phyloP scores from a whole-genome alignment of 2,329 filamentous ascomycete species.

The Trichoderma asperellum region DNA sequence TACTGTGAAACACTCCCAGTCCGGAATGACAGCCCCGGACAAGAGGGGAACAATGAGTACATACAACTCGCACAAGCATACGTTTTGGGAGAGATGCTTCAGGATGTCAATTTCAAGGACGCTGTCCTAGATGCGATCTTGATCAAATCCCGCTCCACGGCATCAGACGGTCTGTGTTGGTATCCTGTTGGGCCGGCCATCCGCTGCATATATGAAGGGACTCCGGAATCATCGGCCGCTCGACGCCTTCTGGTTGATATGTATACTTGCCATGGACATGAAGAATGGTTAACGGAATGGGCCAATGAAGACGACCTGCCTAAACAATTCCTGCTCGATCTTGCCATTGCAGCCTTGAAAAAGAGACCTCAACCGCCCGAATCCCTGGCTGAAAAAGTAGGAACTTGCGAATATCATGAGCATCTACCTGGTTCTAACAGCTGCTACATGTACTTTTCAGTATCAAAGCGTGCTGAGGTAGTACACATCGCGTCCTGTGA shows the following conservation, averaged over 20 bases:
- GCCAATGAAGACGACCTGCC: conserved; percentile 1
- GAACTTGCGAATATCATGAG: background rate
- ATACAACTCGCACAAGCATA: conserved; percentile 27
- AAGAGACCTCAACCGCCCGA: background rate
- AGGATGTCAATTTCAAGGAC: conserved; percentile 23
- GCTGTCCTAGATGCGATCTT: conserved; percentile 26
- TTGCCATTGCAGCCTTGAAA: conserved; percentile 2
- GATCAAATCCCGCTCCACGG: background rate
- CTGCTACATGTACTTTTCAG: background rate
- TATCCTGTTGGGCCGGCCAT: conserved; percentile 16
- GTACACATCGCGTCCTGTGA: background rate
- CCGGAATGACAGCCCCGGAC: conserved; percentile 11
- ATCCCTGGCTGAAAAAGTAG: background rate
- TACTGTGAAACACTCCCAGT: conserved; percentile 22
- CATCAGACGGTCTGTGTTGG: background rate
- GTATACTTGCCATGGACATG: conserved; percentile 6
- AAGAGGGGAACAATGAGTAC: conserved; percentile 20
- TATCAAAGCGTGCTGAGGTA: background rate
- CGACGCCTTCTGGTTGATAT: conserved; percentile 18
- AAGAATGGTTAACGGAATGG: conserved; percentile 2
- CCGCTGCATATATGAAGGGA: conserved; percentile 21
- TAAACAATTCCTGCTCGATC: conserved; percentile 13
- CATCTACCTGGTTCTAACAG: background rate
- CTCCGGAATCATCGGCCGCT: conserved; percentile 1
- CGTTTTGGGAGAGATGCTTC: conserved; percentile 26